Base-by-base conservation (phyloP, 2,329 filamentous ascomycete species). In the Dactylellina leptospora region DNA sequence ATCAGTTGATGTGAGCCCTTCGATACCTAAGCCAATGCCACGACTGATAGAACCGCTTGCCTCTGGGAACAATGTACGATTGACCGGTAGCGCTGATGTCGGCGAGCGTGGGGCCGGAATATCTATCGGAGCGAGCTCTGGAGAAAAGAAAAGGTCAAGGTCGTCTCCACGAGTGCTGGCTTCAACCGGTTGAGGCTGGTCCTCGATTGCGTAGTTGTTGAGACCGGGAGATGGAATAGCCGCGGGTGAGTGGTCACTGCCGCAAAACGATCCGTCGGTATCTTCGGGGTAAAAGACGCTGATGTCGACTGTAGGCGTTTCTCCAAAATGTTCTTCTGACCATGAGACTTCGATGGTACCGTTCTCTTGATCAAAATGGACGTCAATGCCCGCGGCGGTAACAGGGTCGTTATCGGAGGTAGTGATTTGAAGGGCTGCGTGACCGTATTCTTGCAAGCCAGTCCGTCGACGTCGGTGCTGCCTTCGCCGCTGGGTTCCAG, bases 281-380 rank as follows among this genome's bases (percentile, higher is more conserved):
- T 73, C 69, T n/a, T 55, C 61, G 11, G 60, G 61, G 33, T 66
- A 68, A 42, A 61, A 73, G 48, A 73, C 69, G 33, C 62, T 68
- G 38, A 73, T 73, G 38, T 73, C 69, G 23, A 73, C 69, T 4
- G 62, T 73, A 13, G 69, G 69, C 5, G 69, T 55, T 47, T 73
- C 69, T 22, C 69, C 69, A 38, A 68, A 73, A 11, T 62, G 55
- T 18, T 73, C 69, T 23, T 58, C 48, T 4, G 69, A 73, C 69
- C 69, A 73, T 5, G 69, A 73, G 54, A 73, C 69, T 51, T 73
- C 69, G 28, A 73, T 68, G 2, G 69, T 73, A 9, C 69, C 69
- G n/a, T 54, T 68, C 42, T 73, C 69, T 62, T 73, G 69, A 25
- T 73, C 69, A 11, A 68, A 73, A 23, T 73, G 69, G 30, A 73